A percentile compares a stretch with the other conserved stretches of the same genome.
These are phyloP conservation scores for Yamadazyma paraphyllophila DNA, from an alignment of 805 yeast species.

Conservation along the genomic window DNA sequence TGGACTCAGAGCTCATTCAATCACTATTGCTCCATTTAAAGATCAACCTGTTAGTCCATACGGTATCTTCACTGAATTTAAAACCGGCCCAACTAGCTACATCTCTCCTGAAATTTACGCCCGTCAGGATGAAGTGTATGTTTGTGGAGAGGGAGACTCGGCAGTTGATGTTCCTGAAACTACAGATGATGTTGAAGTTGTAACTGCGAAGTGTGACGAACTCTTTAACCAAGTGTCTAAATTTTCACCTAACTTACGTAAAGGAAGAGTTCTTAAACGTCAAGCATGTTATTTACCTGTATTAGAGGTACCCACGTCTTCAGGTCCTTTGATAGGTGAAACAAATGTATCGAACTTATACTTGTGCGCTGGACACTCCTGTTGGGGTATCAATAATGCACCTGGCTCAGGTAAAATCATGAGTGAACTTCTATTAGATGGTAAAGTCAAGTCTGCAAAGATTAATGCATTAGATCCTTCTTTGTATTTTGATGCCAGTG, in stretches of 20 bases:
- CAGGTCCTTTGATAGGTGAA: constrained; percentile 93
- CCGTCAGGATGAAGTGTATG: constrained; percentile 91
- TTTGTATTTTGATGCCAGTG: constrained; percentile 76
- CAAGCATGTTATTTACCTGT: constrained; percentile 98
- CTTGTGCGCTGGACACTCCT: constrained; percentile 91
- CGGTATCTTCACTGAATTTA: constrained; percentile 91
- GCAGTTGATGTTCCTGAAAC: constrained; percentile 89
- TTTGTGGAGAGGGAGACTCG: constrained; percentile 96
- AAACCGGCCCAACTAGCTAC: constrained; percentile 61
- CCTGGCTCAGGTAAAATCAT: constrained; percentile 94
- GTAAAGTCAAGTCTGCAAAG: constrained; percentile 73
- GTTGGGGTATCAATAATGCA: constrained; percentile 99
- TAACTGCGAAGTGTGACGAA: constrained; percentile 83
- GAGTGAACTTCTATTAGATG: constrained; percentile 85
- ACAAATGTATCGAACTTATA: constrained; percentile 79
- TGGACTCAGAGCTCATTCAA: constrained; percentile 92
- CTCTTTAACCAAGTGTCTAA: constrained; percentile 78
- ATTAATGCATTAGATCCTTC: constrained; percentile 83
- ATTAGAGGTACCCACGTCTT: constrained; percentile 83
- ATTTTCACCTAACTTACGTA: constrained; percentile 63
- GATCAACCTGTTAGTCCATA: constrained; percentile 78
- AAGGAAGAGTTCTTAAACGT: constrained; percentile 72
- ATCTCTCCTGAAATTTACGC: constrained; percentile 95
- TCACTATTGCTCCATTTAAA: constrained; percentile 78
- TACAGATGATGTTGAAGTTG: constrained; percentile 89